phyloP scores from a whole-genome alignment of 257 asterid genomes.

The Haberlea rhodopensis region DNA sequence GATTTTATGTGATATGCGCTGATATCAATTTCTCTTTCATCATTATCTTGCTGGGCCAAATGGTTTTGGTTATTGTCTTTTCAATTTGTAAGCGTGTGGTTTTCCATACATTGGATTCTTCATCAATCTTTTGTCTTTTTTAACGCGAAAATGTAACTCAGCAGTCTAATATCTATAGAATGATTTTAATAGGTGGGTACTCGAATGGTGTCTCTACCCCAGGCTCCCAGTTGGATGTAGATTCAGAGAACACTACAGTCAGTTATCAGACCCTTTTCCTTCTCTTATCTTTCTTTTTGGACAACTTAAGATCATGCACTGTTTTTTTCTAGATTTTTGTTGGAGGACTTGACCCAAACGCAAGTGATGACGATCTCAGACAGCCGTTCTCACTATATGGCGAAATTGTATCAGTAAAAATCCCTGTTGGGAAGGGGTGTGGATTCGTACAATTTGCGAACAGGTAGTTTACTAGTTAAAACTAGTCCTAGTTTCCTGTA shows the following conservation, averaged over 20 bases:
- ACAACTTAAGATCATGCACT: constrained; percentile 22
- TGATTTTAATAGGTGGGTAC: constrained; percentile 39
- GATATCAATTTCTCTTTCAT: neutral
- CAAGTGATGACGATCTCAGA: constrained; percentile 47
- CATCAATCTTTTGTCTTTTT: neutral
- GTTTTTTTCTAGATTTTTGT: constrained; percentile 42
- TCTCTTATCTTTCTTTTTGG: neutral
- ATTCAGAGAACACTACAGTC: constrained; percentile 49
- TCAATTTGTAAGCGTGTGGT: neutral
- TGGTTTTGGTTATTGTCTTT: neutral
- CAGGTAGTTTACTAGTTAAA: constrained; percentile 28
- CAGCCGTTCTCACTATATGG: constrained; percentile 44
- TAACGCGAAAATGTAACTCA: neutral
- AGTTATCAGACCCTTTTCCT: constrained; percentile 25
- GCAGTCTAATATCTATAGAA: constrained; percentile 13
- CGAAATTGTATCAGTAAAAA: constrained; percentile 47
- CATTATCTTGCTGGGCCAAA: neutral
- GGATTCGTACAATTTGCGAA: constrained; percentile 52
- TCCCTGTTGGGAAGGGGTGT: constrained; percentile 53
- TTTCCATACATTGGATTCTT: neutral
- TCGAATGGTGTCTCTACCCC: constrained; percentile 39
- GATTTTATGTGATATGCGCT: neutral
- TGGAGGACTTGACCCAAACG: constrained; percentile 54
- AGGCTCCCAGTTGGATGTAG: constrained; percentile 45
- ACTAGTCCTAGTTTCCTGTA: neutral